phyloP scores from a whole-genome alignment of 371 early-diverging fungal species.

The Apophysomyces ossiformis region DNA sequence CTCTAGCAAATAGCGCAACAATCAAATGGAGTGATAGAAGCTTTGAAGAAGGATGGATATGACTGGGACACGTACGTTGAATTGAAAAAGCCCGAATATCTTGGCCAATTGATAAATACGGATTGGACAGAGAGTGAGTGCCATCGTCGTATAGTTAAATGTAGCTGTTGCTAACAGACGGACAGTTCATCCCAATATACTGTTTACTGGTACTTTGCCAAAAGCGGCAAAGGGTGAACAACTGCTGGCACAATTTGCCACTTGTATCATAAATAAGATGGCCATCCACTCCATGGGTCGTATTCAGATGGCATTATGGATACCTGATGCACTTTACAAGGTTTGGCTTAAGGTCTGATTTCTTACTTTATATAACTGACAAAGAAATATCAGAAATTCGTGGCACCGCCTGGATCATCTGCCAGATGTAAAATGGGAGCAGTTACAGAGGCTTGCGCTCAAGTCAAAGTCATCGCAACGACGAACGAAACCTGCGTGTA shows the following conservation, averaged over 20 bases:
- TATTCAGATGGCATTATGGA: slow-evolving; percentile 55
- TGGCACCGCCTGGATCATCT: slow-evolving; percentile 33
- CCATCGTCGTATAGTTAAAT: background rate
- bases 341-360: slow-evolving; percentile 16
- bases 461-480: slow-evolving; percentile 26
- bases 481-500: slow-evolving; percentile 30
- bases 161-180: background rate
- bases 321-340: slow-evolving; percentile 35
- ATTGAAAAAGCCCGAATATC: slow-evolving; percentile 36
- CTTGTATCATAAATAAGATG: slow-evolving; percentile 47
- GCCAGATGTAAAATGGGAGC: slow-evolving; percentile 52
- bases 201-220: slow-evolving; percentile 54
- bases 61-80: slow-evolving; percentile 49
- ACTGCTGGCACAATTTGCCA: slow-evolving; percentile 45
- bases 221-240: slow-evolving; percentile 46
- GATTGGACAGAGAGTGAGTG: slow-evolving; percentile 46
- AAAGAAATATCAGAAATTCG: slow-evolving; percentile 37
- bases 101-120: slow-evolving; percentile 28
- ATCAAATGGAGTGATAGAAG: slow-evolving; percentile 20
- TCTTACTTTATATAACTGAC: background rate
- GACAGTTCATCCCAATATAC: slow-evolving; percentile 41
- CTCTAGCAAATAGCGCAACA: slow-evolving; percentile 18
- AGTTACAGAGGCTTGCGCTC: slow-evolving; percentile 43
- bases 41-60: slow-evolving; percentile 49
- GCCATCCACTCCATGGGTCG: slow-evolving; percentile 51